Evolutionary conservation across 2,329 filamentous ascomycete species (phyloP).

Genomic region (Clonostachys chloroleuca): DNA sequence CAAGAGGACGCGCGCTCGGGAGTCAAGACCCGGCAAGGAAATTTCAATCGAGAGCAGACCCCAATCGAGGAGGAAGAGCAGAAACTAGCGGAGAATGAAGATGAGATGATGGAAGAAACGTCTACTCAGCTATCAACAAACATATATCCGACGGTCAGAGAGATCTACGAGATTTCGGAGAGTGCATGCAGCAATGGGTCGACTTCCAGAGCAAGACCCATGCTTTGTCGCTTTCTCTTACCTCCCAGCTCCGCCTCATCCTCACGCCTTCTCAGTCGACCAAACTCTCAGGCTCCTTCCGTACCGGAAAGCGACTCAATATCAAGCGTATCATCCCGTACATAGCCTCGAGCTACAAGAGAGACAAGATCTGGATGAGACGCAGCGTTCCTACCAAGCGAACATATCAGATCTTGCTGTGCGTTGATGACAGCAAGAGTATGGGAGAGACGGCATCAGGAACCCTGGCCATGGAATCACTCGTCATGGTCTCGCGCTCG

Average conservation of each 20-base stretch:
- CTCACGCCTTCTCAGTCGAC: constrained; percentile 91
- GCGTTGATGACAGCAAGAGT: constrained; percentile 89
- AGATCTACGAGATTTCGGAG: constrained; percentile 41
- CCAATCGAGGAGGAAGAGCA: constrained; percentile 26
- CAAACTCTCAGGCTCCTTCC: constrained; percentile 93
- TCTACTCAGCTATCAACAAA: constrained; percentile 64
- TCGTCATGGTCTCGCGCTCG: constrained; percentile 84
- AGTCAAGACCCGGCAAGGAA: constrained; percentile 55
- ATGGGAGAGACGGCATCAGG: constrained; percentile 82
- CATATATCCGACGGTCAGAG: constrained; percentile 51
- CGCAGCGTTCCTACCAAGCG: constrained; percentile 88
- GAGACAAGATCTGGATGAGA: constrained; percentile 99
- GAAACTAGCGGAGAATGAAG: constrained; percentile 39
- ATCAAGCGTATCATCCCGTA: constrained; percentile 99
- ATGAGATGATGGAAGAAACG: constrained; percentile 44
- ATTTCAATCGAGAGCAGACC: constrained; percentile 43
- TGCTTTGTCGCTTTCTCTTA: constrained; percentile 80
- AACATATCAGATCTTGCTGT: constrained; percentile 94
- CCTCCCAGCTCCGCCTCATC: constrained; percentile 92
- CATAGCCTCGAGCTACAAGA: constrained; percentile 96
- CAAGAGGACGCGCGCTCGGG: constrained; percentile 54
- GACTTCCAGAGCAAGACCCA: constrained; percentile 82
- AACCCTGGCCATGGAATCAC: constrained; percentile 83
- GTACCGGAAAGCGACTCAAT: constrained; percentile 95
- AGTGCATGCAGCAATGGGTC: constrained; percentile 74